Base-by-base conservation (phyloP, 495 filamentous ascomycete genomes). In the Aspergillus biplanus region DNA sequence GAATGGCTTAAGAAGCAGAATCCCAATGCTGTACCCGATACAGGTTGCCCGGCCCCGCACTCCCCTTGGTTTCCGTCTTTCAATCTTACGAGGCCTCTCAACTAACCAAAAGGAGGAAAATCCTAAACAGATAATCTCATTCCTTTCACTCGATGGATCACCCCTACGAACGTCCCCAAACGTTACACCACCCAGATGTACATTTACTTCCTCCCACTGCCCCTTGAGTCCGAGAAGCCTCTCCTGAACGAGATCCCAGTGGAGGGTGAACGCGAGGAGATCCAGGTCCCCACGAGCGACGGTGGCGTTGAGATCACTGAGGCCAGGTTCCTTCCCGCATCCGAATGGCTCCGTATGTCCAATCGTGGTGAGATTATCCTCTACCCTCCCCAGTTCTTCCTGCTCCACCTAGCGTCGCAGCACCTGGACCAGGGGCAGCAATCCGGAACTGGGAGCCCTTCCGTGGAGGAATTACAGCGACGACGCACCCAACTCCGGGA, bases 151-250 rank as follows among this genome's bases (percentile, higher is more conserved):
- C 87, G 89, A 55, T 98, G 95, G 95, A 83, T 97, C 46, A 98
- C 95, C 3, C 95, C 95, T 0, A 75, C 79, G 4, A 82, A 84
- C 63, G 75, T 89, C 3, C 83, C 87, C 1, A 89, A 87, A 68
- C 84, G 95, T 18, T 99, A 92, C 71, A 89, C 89, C 2, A 97
- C 93, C 7, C 92, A 97, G 71, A 97, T 99, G 93, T 99, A 98
- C 71, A 69, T 99, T 7, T 95, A 97, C 73, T 90, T 97, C 76
- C 82, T 97, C n/a, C 93, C 95, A 0, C 76, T 93, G 0, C 77
- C 80, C 5, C 66, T 80, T 2, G 75, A 81, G 12, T 73, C 76
- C 21, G 67, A 77, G 59, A 73, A 76, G 31, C 55, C 66, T 1
- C 46, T 75, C 9, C 69, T 75, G 12, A 52, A 68, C 12, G 71